These are phyloP conservation scores for Citrus inodora DNA, from an alignment of 345 rosid genomes.

Conservation along the genomic window DNA sequence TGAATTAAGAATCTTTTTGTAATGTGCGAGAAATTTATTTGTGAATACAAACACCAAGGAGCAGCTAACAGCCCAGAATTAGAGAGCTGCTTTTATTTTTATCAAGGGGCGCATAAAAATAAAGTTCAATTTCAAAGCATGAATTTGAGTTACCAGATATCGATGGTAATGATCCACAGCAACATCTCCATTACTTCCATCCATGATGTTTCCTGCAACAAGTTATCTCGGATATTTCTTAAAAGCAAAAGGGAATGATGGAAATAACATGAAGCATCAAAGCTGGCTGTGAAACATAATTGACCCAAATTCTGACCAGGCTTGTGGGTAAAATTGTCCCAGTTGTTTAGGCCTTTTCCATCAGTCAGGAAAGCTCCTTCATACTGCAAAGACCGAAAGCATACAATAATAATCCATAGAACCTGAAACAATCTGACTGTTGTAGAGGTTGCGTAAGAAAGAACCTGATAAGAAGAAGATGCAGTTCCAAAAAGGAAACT, in stretches of 20 bases:
- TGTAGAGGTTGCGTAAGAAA: neutral
- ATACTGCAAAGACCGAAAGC: conserved; percentile 18
- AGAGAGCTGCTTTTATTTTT: neutral
- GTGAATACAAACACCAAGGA: neutral
- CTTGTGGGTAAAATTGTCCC: conserved; percentile 47
- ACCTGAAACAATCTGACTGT: neutral
- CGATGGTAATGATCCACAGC: conserved; percentile 74
- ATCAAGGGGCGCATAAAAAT: neutral
- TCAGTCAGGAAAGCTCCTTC: conserved; percentile 50
- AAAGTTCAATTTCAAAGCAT: neutral
- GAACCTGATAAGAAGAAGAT: conserved; percentile 77
- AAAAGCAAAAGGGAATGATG: neutral
- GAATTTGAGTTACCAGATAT: conserved; percentile 39
- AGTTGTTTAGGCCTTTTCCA: conserved; percentile 57
- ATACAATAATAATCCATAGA: neutral
- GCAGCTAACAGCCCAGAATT: neutral
- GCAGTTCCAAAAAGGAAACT: conserved; percentile 76
- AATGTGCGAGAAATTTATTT: neutral
- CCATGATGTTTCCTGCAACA: conserved; percentile 42
- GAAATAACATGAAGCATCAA: neutral
- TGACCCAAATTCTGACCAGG: conserved; percentile 23
- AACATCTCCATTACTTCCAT: conserved; percentile 63
- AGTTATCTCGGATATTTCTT: neutral
- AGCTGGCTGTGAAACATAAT: neutral
- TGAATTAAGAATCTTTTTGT: neutral